Conservation (phyloP, 1,284 basidiomycete genomes). For the Boletus austroedulis region DNA sequence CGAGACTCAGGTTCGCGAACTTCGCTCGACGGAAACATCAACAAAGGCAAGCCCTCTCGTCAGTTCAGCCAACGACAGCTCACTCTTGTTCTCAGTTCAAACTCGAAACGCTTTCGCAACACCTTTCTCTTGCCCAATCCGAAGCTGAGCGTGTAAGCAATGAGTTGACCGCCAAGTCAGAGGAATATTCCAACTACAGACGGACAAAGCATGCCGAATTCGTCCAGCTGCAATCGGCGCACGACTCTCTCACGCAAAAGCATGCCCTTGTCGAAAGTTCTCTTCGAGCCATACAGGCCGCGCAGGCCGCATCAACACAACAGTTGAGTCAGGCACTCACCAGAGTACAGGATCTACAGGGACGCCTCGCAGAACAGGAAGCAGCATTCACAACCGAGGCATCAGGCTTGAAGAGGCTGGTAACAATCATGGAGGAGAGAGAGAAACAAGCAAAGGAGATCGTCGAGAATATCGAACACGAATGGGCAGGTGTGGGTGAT, state of each 20-base stretch:
- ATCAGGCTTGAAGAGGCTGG: constrained; percentile 65
- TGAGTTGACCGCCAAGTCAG: constrained; percentile 63
- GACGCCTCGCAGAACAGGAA: constrained; percentile 76
- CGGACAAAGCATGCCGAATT: constrained; percentile 72
- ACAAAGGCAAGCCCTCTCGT: constrained; percentile 48
- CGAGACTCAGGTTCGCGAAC: constrained; percentile 65
- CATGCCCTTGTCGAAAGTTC: constrained; percentile 60
- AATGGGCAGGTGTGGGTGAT: constrained; percentile 72
- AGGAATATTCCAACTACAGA: constrained; percentile 72
- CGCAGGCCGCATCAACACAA: constrained; percentile 62
- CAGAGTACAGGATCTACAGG: constrained; percentile 67
- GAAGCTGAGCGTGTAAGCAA: constrained; percentile 64
- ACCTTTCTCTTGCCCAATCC: constrained; percentile 67
- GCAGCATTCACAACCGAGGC: constrained; percentile 75
- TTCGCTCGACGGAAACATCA: constrained; percentile 66
- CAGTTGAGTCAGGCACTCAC: constrained; percentile 70
- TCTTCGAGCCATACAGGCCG: constrained; percentile 65
- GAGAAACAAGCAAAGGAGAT: constrained; percentile 77
- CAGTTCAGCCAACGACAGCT: background rate
- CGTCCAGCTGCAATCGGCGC: constrained; percentile 66
- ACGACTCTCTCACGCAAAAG: constrained; percentile 66
- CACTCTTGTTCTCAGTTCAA: constrained; percentile 57
- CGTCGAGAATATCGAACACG: constrained; percentile 73
- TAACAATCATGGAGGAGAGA: constrained; percentile 78
- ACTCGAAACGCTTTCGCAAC: constrained; percentile 74